Conservation (phyloP, 495 filamentous ascomycete genomes). For the Ascobolus immersus region DNA sequence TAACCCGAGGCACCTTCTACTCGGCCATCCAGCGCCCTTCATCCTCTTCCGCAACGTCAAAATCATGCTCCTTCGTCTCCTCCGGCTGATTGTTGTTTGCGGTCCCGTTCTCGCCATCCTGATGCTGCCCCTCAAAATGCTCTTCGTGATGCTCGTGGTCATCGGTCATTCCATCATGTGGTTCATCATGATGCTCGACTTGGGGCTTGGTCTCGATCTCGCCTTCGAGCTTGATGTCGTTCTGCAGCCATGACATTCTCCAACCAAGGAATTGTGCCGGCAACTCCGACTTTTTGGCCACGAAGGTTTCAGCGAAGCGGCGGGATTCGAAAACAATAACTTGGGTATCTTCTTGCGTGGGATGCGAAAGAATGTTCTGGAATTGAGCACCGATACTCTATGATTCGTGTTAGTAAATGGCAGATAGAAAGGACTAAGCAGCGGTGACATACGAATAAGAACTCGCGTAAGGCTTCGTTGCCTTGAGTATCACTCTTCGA, state of each 20-base stretch:
- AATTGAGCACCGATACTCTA: constrained; percentile 59
- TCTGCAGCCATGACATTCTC: constrained; percentile 77
- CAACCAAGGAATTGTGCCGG: too few relatives aligned
- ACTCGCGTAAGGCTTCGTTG: constrained; percentile 65
- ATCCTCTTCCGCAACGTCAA: constrained; percentile 18
- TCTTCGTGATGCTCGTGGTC: not conserved
- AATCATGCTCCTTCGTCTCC: constrained; percentile 8
- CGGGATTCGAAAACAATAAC: constrained; percentile 66
- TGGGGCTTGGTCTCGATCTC: constrained; percentile 1
- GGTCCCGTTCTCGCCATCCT: not conserved
- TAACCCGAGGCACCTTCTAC: too few relatives aligned
- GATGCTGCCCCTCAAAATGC: too few relatives aligned
- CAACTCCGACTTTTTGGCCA: too few relatives aligned
- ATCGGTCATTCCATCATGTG: constrained; percentile 6
- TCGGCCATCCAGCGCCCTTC: constrained; percentile 11
- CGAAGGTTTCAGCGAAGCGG: too few relatives aligned
- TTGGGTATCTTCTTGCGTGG: constrained; percentile 28
- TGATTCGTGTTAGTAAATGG: constrained; percentile 9
- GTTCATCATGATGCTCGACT: constrained; percentile 1
- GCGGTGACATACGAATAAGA: constrained; percentile 45
- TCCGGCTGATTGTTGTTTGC: constrained; percentile 5
- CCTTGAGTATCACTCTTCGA: constrained; percentile 39
- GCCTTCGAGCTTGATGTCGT: constrained; percentile 13
- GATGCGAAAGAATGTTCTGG: constrained; percentile 43
- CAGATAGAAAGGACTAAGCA: constrained; percentile 1